Conservation (phyloP, 495 filamentous ascomycete species). For the Terfezia boudieri region DNA sequence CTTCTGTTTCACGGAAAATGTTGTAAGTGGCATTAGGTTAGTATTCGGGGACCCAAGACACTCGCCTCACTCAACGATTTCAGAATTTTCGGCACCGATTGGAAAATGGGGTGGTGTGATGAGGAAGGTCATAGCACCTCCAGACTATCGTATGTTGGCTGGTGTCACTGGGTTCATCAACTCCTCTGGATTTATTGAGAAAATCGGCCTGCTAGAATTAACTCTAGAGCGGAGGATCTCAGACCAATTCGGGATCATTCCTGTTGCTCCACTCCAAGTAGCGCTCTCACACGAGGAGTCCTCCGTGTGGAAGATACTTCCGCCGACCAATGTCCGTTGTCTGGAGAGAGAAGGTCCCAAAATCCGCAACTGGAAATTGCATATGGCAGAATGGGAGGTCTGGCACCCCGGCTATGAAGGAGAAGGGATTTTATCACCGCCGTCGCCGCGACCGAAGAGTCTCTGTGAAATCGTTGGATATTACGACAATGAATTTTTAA, state of each 20-base stretch:
- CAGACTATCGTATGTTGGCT: conserved; percentile 7
- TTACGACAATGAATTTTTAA: conserved; percentile 13
- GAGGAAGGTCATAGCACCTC: conserved; percentile 13
- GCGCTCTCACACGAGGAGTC: conserved; percentile 15
- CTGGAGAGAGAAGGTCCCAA: conserved; percentile 16
- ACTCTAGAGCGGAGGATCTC: neutral
- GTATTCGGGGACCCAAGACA: conserved; percentile 7
- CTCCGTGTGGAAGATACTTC: conserved; percentile 17
- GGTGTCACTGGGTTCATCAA: conserved; percentile 20
- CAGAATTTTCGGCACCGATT: conserved; percentile 4
- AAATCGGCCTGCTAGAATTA: conserved; percentile 19
- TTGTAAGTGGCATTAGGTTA: conserved; percentile 17
- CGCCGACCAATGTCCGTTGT: conserved; percentile 9
- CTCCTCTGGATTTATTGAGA: conserved; percentile 19
- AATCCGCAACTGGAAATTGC: conserved; percentile 17
- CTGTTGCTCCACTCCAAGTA: conserved; percentile 10
- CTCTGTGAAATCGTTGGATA: conserved; percentile 16
- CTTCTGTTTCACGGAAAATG: conserved; percentile 13
- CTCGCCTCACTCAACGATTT: neutral
- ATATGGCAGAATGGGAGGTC: conserved; percentile 18
- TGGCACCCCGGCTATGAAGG: conserved; percentile 14
- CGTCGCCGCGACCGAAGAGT: neutral
- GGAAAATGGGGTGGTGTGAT: conserved; percentile 14
- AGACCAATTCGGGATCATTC: conserved; percentile 5
- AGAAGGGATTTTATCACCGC: conserved; percentile 1